A percentile compares a stretch with the other conserved stretches of the same genome.
phyloP scores from a whole-genome alignment of 208 protist species.

The Angomonas desouzai region DNA sequence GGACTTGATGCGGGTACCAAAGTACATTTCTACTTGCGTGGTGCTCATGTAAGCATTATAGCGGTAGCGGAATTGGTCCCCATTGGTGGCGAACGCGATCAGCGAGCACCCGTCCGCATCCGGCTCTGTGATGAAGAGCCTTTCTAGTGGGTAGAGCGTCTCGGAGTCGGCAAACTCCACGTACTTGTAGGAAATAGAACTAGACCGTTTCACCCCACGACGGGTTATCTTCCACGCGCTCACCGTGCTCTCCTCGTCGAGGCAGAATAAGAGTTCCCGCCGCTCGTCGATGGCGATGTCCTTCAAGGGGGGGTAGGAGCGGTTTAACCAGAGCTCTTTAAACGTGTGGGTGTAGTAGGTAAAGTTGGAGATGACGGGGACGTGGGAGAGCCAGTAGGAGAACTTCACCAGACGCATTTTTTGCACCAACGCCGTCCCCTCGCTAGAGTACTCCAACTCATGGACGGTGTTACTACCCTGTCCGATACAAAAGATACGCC shows the following conservation, averaged over 20 bases:
- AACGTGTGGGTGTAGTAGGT: constrained; percentile 36
- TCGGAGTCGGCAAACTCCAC: constrained; percentile 5
- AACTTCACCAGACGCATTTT: constrained; percentile 75
- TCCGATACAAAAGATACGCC: constrained; percentile 74
- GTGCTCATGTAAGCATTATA: constrained; percentile 52
- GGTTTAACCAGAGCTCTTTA: constrained; percentile 47
- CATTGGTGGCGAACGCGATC: constrained; percentile 58
- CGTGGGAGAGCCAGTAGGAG: constrained; percentile 37
- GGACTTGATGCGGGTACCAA: constrained; percentile 26
- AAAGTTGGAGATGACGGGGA: constrained; percentile 59
- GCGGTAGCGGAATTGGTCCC: constrained; percentile 82
- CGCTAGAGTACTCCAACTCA: constrained; percentile 72
- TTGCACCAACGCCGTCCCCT: constrained; percentile 54
- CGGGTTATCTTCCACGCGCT: constrained; percentile 56
- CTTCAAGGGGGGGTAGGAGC: constrained; percentile 44
- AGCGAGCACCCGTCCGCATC: constrained; percentile 70
- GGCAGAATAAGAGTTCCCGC: constrained; percentile 57
- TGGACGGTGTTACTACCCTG: constrained; percentile 71
- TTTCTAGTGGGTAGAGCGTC: constrained; percentile 25
- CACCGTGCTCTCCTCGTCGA: constrained; percentile 69
- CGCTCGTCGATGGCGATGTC: constrained; percentile 69
- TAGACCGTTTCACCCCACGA: constrained; percentile 22
- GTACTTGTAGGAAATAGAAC: background rate
- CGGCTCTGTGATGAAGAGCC: constrained; percentile 65
- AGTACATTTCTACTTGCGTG: constrained; percentile 20